These are phyloP conservation scores for Austroboletus novae-zelandiae DNA, from an alignment of 1,284 basidiomycete species.

Conservation along the genomic window DNA sequence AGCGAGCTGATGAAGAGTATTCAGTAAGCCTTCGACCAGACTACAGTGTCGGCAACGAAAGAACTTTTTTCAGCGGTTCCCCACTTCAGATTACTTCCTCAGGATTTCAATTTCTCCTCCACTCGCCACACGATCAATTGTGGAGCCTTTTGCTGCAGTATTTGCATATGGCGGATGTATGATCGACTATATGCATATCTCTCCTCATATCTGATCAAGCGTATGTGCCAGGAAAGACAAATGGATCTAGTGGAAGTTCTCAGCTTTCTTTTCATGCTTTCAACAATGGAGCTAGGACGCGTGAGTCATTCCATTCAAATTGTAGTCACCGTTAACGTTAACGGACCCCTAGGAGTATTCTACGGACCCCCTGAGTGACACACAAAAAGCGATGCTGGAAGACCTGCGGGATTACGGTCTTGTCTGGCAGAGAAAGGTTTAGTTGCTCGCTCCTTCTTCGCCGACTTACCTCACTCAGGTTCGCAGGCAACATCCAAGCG, in stretches of 20 bases:
- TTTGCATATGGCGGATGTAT: slow-evolving; percentile 75
- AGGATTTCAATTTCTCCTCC: slow-evolving; percentile 96
- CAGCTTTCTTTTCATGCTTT: slow-evolving; percentile 93
- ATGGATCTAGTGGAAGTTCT: slow-evolving; percentile 95
- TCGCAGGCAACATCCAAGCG: slow-evolving; percentile 64
- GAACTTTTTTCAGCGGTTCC: slow-evolving; percentile 42
- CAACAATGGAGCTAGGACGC: slow-evolving; percentile 88
- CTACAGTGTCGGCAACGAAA: background rate
- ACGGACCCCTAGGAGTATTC: slow-evolving; percentile 74
- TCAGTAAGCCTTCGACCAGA: slow-evolving; percentile 43
- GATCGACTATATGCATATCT: slow-evolving; percentile 14
- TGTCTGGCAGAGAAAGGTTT: slow-evolving; percentile 77
- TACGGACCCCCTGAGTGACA: slow-evolving; percentile 75
- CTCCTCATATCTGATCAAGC: background rate
- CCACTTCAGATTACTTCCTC: slow-evolving; percentile 85
- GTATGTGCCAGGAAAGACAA: slow-evolving; percentile 59
- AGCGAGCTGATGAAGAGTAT: slow-evolving; percentile 83
- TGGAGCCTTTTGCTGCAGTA: slow-evolving; percentile 96
- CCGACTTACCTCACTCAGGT: slow-evolving; percentile 7
- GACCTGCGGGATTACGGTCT: slow-evolving; percentile 96
- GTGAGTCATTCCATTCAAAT: slow-evolving; percentile 42
- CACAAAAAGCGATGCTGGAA: slow-evolving; percentile 84
- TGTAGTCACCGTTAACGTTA: background rate
- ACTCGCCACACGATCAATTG: slow-evolving; percentile 96
- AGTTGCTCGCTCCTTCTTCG: slow-evolving; percentile 7